phyloP scores from a whole-genome alignment of 345 rosid genomes.

The Salix viminalis region DNA sequence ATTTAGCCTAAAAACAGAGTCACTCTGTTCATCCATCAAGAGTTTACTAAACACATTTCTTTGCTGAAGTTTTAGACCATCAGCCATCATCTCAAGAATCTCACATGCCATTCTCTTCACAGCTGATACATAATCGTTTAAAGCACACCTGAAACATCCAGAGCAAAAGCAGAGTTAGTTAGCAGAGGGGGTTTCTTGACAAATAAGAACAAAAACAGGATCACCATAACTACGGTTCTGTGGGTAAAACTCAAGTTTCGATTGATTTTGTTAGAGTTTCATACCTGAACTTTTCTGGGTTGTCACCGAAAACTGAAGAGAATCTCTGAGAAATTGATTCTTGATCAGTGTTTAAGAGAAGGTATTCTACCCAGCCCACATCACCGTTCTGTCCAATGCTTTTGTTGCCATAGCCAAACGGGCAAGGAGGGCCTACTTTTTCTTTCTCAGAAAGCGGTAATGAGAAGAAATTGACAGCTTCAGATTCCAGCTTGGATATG shows the following conservation, averaged over 20 bases:
- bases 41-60: conserved; percentile 28
- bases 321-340: conserved; percentile 5
- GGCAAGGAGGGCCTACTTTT: conserved; percentile 35
- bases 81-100: conserved; percentile 26
- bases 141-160: conserved; percentile 9
- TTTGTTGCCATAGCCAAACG: conserved; percentile 51
- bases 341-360: conserved; percentile 35
- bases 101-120: conserved; percentile 20
- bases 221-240: not conserved
- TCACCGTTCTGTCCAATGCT: conserved; percentile 48
- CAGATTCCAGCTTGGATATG: conserved; percentile 32
- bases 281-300: conserved; percentile 35
- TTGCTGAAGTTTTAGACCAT: conserved; percentile 29
- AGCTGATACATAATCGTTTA: conserved; percentile 17
- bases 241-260: not conserved
- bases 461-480: conserved; percentile 38
- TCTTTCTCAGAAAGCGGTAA: conserved; percentile 35
- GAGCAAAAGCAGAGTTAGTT: not conserved
- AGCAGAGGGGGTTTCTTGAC: not conserved
- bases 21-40: conserved; percentile 34
- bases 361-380: conserved; percentile 54
- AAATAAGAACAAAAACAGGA: not conserved
- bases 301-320: conserved; percentile 11
- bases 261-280: not conserved
- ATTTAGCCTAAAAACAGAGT: conserved; percentile 52